Conservation (phyloP, 768 basidiomycete genomes). For the Rhodotorula toruloides region DNA sequence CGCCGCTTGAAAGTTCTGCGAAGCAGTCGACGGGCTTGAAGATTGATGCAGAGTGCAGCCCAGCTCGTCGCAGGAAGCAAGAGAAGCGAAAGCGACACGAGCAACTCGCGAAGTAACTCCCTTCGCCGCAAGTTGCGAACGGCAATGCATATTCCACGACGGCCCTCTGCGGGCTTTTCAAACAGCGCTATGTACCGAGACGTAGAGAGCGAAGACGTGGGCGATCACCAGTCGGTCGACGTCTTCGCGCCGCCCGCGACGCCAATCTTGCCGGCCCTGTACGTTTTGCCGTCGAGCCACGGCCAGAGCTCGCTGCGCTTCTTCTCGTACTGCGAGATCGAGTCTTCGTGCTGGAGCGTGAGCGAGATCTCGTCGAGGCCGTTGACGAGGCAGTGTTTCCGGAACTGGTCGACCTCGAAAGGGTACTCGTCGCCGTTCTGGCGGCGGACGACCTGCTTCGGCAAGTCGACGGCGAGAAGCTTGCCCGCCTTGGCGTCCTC, state of each 20-base stretch:
- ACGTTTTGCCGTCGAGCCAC: conserved; percentile 73
- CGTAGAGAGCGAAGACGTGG: background rate
- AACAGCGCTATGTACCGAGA: too few species aligned
- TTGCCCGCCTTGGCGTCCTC: conserved; percentile 69
- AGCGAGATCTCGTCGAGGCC: conserved; percentile 94
- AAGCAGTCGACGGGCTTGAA: too few species aligned
- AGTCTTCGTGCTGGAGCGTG: conserved; percentile 70
- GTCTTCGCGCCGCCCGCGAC: background rate
- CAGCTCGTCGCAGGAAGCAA: too few species aligned
- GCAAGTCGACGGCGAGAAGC: conserved; percentile 77
- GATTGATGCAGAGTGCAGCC: too few species aligned
- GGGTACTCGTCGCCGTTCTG: conserved; percentile 62
- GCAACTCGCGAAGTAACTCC: too few species aligned
- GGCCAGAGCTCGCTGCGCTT: conserved; percentile 75
- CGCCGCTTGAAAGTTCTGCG: too few species aligned
- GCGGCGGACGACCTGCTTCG: conserved; percentile 66
- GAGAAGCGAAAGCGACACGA: too few species aligned
- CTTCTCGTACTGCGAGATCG: conserved; percentile 75
- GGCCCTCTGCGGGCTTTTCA: too few species aligned
- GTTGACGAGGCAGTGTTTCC: conserved; percentile 86
- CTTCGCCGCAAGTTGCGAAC: too few species aligned
- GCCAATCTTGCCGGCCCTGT: conserved; percentile 3
- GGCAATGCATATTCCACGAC: too few species aligned
- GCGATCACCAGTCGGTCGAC: conserved; percentile 3
- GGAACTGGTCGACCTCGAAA: conserved; percentile 83